phyloP scores from a whole-genome alignment of 108 stramenopile genomes.

The Schizochytrium sp. region DNA sequence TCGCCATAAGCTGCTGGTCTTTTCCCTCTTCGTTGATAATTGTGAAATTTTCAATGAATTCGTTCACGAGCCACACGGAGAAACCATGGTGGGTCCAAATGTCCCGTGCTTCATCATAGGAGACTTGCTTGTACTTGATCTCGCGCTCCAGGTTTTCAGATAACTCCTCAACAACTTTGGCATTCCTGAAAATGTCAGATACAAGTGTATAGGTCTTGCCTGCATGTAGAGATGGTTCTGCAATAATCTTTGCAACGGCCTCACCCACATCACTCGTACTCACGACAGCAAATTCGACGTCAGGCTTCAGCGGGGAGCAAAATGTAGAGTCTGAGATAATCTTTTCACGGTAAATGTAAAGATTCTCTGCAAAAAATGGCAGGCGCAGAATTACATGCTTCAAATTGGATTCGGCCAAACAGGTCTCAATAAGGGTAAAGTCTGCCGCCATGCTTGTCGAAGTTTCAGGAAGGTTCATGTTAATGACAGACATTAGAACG shows the following conservation, averaged over 20 bases:
- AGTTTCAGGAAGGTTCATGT: neutral
- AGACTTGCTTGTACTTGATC: neutral
- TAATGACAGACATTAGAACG: neutral
- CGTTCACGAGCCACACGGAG: slow-evolving; percentile 5
- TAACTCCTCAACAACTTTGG: neutral
- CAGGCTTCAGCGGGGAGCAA: neutral
- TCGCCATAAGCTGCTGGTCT: neutral
- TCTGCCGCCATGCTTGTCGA: neutral
- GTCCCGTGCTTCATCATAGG: neutral
- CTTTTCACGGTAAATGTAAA: neutral
- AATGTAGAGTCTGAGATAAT: neutral
- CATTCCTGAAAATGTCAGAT: neutral
- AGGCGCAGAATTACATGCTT: neutral
- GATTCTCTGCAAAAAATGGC: neutral
- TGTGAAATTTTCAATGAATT: neutral
- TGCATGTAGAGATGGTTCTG: neutral
- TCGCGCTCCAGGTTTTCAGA: neutral
- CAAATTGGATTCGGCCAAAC: neutral
- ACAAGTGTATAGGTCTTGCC: neutral
- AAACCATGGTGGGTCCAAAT: neutral
- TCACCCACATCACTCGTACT: neutral
- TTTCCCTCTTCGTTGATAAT: neutral
- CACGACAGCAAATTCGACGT: slow-evolving; percentile 5
- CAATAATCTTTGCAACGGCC: slow-evolving; percentile 2
- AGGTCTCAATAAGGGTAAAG: neutral